Percentiles rank a stretch among this genome's conserved stretches.
Conservation (phyloP, 208 protist genomes). For the Wallacemonas collosoma region DNA sequence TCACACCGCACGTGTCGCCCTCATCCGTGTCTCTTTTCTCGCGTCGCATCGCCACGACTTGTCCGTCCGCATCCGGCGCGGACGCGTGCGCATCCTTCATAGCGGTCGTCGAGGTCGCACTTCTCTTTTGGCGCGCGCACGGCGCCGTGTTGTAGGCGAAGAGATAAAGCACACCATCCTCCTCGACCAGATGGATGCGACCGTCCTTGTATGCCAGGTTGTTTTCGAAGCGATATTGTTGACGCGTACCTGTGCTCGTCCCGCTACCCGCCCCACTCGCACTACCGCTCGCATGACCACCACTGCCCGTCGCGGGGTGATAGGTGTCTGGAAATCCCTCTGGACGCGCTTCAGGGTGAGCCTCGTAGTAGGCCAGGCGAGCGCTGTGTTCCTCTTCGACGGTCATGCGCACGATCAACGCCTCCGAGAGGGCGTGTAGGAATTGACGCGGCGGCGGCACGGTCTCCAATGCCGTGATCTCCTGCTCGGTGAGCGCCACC, state of each 20-base stretch:
- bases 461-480: not conserved
- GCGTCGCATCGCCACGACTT: not conserved
- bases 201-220: slow-evolving; percentile 19
- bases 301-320: not conserved
- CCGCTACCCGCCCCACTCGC: not conserved
- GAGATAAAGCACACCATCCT: slow-evolving; percentile 31
- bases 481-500: not conserved
- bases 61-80: not conserved
- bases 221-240: slow-evolving; percentile 12
- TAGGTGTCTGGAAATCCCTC: slow-evolving; percentile 9
- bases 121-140: not conserved
- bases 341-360: slow-evolving; percentile 7
- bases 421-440: not conserved
- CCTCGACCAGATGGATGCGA: slow-evolving; percentile 31
- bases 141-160: slow-evolving; percentile 34
- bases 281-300: not conserved
- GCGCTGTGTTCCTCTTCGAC: slow-evolving; percentile 17
- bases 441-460: slow-evolving; percentile 1
- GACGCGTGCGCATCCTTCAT: not conserved
- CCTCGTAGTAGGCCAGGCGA: slow-evolving; percentile 11
- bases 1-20: no score
- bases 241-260: not conserved
- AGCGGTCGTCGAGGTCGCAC: not conserved
- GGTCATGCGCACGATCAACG: slow-evolving; percentile 17
- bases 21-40: not conserved